Evolutionary conservation across 2,329 filamentous ascomycete genomes (phyloP).

Genomic region (Xylariales sp.): DNA sequence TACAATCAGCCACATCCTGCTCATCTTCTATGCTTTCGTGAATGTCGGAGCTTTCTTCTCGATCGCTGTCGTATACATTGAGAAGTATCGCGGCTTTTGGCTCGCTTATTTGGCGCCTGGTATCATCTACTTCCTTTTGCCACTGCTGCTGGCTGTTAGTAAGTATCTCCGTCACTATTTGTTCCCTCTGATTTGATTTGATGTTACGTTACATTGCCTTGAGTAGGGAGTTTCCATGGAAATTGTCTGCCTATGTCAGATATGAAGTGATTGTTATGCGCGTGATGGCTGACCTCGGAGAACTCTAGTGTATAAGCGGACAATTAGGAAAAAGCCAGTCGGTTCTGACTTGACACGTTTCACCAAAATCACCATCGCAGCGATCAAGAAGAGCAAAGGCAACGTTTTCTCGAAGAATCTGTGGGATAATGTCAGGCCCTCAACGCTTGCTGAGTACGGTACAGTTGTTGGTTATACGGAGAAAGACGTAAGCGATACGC

Average conservation of each 20-base stretch:
- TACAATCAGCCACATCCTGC: slow-evolving; percentile 58
- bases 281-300: slow-evolving; percentile 13
- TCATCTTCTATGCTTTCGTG: slow-evolving; percentile 53
- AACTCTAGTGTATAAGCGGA: slow-evolving; percentile 61
- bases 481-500: slow-evolving; percentile 74
- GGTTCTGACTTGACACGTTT: slow-evolving; percentile 75
- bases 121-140: slow-evolving; percentile 68
- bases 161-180: slow-evolving; percentile 8
- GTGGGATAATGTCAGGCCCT: slow-evolving; percentile 71
- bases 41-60: slow-evolving; percentile 65
- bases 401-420: slow-evolving; percentile 66
- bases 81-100: slow-evolving; percentile 72
- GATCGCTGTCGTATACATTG: slow-evolving; percentile 68
- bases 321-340: slow-evolving; percentile 66
- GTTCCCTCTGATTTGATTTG: background rate
- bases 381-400: slow-evolving; percentile 61
- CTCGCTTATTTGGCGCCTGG: slow-evolving; percentile 59
- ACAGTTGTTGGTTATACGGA: slow-evolving; percentile 71
- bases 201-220: background rate
- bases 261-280: background rate
- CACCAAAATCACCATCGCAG: slow-evolving; percentile 64
- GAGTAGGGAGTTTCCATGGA: background rate
- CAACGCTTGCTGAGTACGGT: slow-evolving; percentile 58
- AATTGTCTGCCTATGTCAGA: background rate
- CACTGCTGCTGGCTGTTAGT: slow-evolving; percentile 64